Base-by-base conservation (phyloP, 1,284 basidiomycete genomes). In the Malassezia sympodialis region DNA sequence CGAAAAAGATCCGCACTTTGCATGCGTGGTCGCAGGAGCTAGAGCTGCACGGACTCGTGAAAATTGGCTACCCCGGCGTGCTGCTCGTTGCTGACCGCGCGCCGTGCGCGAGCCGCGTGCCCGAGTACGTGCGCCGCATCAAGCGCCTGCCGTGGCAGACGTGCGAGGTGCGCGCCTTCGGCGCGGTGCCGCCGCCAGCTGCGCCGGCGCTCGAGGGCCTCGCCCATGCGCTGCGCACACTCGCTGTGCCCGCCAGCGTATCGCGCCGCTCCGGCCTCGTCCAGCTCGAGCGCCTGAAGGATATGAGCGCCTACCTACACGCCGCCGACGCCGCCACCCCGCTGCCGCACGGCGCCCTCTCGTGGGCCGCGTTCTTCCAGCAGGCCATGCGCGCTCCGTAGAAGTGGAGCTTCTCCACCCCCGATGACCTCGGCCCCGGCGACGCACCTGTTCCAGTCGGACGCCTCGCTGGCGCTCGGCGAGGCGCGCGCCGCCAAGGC, bases 361-460 rank as follows among this genome's bases (percentile, higher is more conserved):
- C 37, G 15, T 55, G 53, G 53, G 40, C 26, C 14, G 15, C 44
- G 12, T 52, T 57, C 17, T 57, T 48, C 30, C 40, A 39, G 12
- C n/a, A 11, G 11, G 55, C 40, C 1, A 42, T 40, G 55, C 48
- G 35, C 11, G 17, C 47, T 32, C 43, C 26, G 8, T 43, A 40
- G 8, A n/a, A 26, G 27, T 27, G 34, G 19, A 37, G 30, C 41
- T n/a, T 28, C 23, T 43, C 24, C 24, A 43, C 41, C 24, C 28
- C 12, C 44, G 14, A 57, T 57, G 55, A 34, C 52, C 15, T 34
- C 55, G 24, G 17, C 43, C 7, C 6, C 14, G 14, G 53, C 60
- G 14, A 32, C 49, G 21, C 52, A 56, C 14, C 58, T 62, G 6
- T 62, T 62, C 44, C 60, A 62, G 55, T 52, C 60, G 14, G 60